Base-by-base conservation (phyloP, 1,284 basidiomycete species). In the Mycena citricolor region DNA sequence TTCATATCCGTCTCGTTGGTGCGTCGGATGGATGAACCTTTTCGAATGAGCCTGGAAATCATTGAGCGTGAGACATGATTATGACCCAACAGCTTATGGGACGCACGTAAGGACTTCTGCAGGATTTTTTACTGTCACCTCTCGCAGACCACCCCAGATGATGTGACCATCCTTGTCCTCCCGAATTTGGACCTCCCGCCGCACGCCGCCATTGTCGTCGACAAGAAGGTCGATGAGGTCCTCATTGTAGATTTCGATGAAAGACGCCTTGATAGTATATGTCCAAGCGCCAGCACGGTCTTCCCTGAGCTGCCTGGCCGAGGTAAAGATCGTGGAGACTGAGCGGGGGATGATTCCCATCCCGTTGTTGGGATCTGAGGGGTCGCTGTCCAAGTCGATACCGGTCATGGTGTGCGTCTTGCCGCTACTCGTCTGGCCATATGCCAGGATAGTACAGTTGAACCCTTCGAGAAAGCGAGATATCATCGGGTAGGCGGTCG, bases 1-100 rank as follows among this genome's bases (percentile, higher is more conserved):
- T 99, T 99, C 95, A 99, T 98, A 60, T 94, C 92, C 29, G 95
- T 99, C 65, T 97, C 92, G 56, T 95, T 94, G 5, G 97, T 99
- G 42, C 94, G 83, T 36, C 95, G 82, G 38, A 95, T 86, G 11
- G 87, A 77, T 14, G 91, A 90, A 23, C 95, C 95, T 57, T 91
- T 85, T 54, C 85, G 83, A 49, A 95, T 76, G 47, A 90, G 76
- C 57, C 87, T 89, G 63, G 1, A 42, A 17, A 47, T 36, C 33
- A 50, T 25, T 42, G 42, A 54, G 14, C 29, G 39, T 38, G 43
- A 52, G 42, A 45, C 41, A 47, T 24, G 40, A 34, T 49, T 48
- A 42, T 37, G 11, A 36, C 39, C 33, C 26, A 33, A 32, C 42
- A 34, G 42, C 52, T 37, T 37, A 43, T 22, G 39, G 30, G 32